Conservation (phyloP, 2,329 filamentous ascomycete genomes). For the Fusarium graminum region DNA sequence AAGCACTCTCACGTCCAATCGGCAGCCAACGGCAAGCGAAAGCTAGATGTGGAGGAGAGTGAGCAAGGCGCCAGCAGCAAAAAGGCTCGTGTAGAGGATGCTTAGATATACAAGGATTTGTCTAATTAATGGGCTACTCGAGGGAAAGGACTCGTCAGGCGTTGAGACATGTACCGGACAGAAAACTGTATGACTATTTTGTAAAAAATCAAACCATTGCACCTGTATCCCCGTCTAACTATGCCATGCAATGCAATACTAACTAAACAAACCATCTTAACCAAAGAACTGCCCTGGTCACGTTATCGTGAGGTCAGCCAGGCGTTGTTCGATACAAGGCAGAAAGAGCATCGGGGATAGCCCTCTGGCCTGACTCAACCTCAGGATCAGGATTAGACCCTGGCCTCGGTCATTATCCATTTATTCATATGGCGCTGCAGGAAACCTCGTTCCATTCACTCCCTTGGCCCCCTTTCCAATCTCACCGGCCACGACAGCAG, state of each 20-base stretch:
- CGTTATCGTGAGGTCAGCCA: conserved; percentile 33
- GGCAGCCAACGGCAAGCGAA: conserved; percentile 61
- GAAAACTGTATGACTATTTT: conserved; percentile 37
- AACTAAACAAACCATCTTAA: conserved; percentile 40
- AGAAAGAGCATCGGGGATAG: conserved; percentile 18
- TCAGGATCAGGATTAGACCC: conserved; percentile 7
- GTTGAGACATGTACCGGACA: conserved; percentile 26
- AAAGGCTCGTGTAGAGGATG: conserved; percentile 59
- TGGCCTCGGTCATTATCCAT: conserved; percentile 6
- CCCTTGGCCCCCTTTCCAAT: conserved; percentile 60
- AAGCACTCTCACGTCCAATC: conserved; percentile 45
- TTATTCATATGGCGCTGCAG: conserved; percentile 34
- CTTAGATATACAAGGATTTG: conserved; percentile 30
- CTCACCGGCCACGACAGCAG: conserved; percentile 76
- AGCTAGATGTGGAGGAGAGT: conserved; percentile 52
- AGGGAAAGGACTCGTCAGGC: conserved; percentile 24
- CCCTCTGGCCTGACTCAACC: neutral
- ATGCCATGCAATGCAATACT: conserved; percentile 43
- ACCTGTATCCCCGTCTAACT: conserved; percentile 43
- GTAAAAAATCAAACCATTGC: conserved; percentile 36
- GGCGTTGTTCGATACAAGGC: conserved; percentile 28
- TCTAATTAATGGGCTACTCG: neutral
- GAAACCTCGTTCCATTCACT: conserved; percentile 54
- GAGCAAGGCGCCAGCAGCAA: conserved; percentile 58
- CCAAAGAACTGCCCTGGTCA: conserved; percentile 37